Conservation (phyloP, 257 asterid genomes). For the Solanum verrucosum region DNA sequence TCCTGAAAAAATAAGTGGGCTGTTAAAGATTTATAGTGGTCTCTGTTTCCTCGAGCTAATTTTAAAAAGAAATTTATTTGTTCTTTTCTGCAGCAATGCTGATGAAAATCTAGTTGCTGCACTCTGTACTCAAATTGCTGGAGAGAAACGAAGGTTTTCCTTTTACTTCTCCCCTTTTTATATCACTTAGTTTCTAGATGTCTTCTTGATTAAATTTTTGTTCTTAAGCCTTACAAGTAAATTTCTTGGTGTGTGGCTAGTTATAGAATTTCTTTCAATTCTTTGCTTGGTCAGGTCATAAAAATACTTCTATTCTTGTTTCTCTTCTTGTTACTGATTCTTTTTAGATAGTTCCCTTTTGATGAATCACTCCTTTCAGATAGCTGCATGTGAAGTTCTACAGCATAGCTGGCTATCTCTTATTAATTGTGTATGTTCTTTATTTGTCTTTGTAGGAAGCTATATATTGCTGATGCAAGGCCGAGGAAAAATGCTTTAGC, state of each 20-base stretch:
- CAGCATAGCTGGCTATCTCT: neutral
- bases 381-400: neutral
- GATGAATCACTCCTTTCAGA: neutral
- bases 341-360: neutral
- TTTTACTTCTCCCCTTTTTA: conserved; percentile 3
- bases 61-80: neutral
- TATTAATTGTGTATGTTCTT: neutral
- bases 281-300: neutral
- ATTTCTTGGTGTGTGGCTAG: neutral
- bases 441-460: conserved; percentile 50
- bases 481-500: conserved; percentile 99
- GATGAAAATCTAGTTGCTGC: conserved; percentile 95
- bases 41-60: neutral
- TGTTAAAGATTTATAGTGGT: neutral
- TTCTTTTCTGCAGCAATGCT: conserved; percentile 53
- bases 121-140: conserved; percentile 69
- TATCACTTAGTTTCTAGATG: neutral
- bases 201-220: neutral
- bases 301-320: neutral
- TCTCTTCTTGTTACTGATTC: neutral
- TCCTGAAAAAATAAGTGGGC: neutral
- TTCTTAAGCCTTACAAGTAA: neutral
- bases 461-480: conserved; percentile 97
- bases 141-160: conserved; percentile 58
- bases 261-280: neutral